Base-by-base conservation (phyloP, 495 filamentous ascomycete species). In the Lichina pygmaea region DNA sequence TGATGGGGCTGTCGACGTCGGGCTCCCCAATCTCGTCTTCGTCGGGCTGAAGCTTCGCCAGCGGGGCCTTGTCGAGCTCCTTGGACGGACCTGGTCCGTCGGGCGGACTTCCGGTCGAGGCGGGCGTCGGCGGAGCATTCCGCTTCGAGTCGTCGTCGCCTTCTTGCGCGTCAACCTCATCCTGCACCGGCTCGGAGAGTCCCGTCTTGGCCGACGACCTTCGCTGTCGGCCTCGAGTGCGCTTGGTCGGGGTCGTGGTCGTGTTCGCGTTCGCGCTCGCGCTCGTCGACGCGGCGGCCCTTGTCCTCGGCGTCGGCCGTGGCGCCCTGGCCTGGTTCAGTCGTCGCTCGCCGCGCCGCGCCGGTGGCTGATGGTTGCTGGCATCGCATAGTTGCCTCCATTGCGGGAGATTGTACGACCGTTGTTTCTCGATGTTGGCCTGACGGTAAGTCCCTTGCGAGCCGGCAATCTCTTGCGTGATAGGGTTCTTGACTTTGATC, bases 401-500 rank as follows among this genome's bases (percentile, higher is more conserved):
- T 58, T 95, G 84, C 0, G 86, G 86, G 7, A 97, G 66, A 55
- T 93, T 97, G 62, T 95, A 97, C 24, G 81, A 81, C 58, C 91
- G 69, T 58, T 91, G 82, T 58, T 91, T 86, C 55, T 93, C 78
- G 33, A 95, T 81, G 54, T 97, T 97, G 53, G 83, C 79, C 52
- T 95, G 91, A 30, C 86, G 85, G 55, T 93, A 97, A 33, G 78
- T 86, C 31, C 91, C 89, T 53, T 86, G 78, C 44, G 75, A 81
- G 8, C 86, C 91, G 65, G 84, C 82, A 56, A 95, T 95, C 52
- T 97, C 89, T 55, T 97, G 89, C 55, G 80, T 89, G 57, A 97
- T 95, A 8, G 89, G 89, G 50, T 95, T 91, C 64, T 84, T 89
- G 52, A 94, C 83, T 48, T 75, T 77, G 55, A 97, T 81, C 44